Evolutionary conservation across 331 rosid genomes (phyloP).

Genomic region (Quercus phellos): DNA sequence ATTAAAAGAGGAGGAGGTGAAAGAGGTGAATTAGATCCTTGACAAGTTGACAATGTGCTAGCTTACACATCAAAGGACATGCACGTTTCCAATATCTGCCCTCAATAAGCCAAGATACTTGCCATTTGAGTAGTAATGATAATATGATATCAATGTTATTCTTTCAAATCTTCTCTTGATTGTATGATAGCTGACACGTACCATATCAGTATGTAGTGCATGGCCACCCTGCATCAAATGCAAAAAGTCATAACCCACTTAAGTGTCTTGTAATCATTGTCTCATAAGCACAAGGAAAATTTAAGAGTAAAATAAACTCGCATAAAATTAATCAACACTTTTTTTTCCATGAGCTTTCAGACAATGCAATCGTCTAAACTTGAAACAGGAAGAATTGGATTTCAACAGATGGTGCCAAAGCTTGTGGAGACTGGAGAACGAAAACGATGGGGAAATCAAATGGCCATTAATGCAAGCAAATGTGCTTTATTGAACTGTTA

Average conservation of each 20-base stretch:
- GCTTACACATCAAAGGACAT: too few species aligned
- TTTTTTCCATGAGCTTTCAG: neutral
- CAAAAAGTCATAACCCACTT: neutral
- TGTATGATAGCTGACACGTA: conserved; percentile 31
- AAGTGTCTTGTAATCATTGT: neutral
- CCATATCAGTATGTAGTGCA: conserved; percentile 63
- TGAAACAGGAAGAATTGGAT: neutral
- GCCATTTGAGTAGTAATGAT: neutral
- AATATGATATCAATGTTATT: neutral
- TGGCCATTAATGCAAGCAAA: too few species aligned
- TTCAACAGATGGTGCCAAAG: neutral
- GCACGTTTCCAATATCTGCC: neutral
- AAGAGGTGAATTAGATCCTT: too few species aligned
- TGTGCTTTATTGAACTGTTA: too few species aligned
- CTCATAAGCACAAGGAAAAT: conserved; percentile 4
- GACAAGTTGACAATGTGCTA: too few species aligned
- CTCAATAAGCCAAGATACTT: neutral
- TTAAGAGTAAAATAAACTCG: neutral
- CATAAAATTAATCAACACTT: neutral
- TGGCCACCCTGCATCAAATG: conserved; percentile 68
- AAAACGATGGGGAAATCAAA: neutral
- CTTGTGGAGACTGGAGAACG: neutral
- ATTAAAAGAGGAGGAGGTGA: too few species aligned
- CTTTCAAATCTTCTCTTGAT: conserved; percentile 17
- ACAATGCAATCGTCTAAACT: neutral